Conservation (phyloP, 495 filamentous ascomycete species). For the Penicillium cinerascens region DNA sequence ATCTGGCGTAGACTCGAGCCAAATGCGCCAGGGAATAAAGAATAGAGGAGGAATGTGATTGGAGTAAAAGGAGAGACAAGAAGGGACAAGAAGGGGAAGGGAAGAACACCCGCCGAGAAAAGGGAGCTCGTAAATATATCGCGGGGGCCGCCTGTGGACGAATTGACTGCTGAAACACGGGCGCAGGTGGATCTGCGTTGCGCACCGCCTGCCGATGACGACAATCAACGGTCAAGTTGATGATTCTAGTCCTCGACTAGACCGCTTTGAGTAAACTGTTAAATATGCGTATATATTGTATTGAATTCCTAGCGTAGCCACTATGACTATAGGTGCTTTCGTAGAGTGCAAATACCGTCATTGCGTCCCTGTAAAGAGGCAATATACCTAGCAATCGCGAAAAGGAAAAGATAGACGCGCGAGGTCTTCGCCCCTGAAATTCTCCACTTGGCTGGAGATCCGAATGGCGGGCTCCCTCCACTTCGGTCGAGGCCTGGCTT, state of each 20-base stretch:
- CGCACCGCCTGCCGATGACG: conserved; percentile 6
- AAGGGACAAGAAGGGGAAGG: background rate
- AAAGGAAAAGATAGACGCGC: background rate
- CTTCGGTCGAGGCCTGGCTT: background rate
- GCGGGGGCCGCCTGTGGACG: background rate
- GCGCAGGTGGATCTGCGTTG: conserved; percentile 1
- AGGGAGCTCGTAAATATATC: conserved; percentile 1
- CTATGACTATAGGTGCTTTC: background rate
- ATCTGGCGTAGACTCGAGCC: background rate
- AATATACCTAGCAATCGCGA: background rate
- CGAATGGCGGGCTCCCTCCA: background rate
- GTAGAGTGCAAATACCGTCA: background rate
- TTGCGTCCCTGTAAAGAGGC: background rate
- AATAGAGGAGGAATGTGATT: background rate
- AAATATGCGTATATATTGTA: background rate
- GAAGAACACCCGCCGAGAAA: background rate
- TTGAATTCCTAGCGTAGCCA: background rate
- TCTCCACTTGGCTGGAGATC: background rate
- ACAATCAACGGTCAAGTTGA: background rate
- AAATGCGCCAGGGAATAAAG: background rate
- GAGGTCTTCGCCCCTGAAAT: background rate
- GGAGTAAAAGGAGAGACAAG: background rate
- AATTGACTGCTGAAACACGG: conserved; percentile 3
- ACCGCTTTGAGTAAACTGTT: background rate
- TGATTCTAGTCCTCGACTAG: background rate